Base-by-base conservation (phyloP, 345 rosid species). In the Brassica carinata region DNA sequence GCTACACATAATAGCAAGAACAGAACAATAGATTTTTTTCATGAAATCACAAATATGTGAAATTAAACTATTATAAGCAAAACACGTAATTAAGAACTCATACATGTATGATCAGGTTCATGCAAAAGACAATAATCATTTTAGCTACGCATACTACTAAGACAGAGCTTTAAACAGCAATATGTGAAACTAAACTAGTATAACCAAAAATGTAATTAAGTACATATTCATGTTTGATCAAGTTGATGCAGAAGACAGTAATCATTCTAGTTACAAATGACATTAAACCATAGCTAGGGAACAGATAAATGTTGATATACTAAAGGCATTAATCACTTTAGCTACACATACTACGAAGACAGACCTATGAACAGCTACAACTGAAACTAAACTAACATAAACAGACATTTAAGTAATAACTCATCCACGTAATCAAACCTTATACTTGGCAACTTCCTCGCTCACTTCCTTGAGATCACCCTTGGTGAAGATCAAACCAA, bases 401-500 rank as follows among this genome's bases (percentile, higher is more conserved):
- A 4, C 53, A 43, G 53, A 43, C 14, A 43, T 43, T 3, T 14
- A 51, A 14, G 18, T 51, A n/a, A 51, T 17, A 48, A 51, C 58
- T 51, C 58, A 51, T 4, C 15, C 58, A 14, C 13, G 7, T n/a
- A 15, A 55, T 17, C 61, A 55, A 55, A 55, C 99, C 99, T 95
- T 95, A 88, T 95, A 95, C 83, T 93, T 93, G 23, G 91, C 91
- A 66, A 96, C 97, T 84, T 91, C 98, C 72, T 93, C 99, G 1
- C 96, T 90, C 71, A 93, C 98, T 89, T 96, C 99, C 87, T 96
- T 96, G 75, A 96, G 85, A 74, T 96, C 99, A 79, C 99, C 99
- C 82, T 93, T 93, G 4, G 98, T 96, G 87, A 96, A 96, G 74
- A 96, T 93, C 87, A 96, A 84, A 2, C 99, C 99, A 27, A 96